Conservation (phyloP, 73 alveolate species). For the Tetrahymena elliotti region DNA sequence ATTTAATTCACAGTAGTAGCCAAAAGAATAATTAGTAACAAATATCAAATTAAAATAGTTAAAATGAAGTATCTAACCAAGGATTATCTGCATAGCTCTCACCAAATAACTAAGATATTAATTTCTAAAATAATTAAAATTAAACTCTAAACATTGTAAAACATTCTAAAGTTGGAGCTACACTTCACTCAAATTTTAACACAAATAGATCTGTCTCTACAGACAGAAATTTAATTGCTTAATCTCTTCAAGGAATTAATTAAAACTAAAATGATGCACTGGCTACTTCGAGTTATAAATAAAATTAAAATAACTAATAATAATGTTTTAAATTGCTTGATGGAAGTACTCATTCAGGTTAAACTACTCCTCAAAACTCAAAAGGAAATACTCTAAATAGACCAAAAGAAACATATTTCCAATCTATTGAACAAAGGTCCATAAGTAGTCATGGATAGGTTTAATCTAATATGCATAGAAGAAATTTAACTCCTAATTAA, state of each 20-base stretch:
- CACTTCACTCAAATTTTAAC: background rate
- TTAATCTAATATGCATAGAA: background rate
- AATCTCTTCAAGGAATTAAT: background rate
- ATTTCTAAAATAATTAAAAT: background rate
- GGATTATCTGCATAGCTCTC: background rate
- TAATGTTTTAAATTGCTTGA: background rate
- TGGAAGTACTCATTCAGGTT: background rate
- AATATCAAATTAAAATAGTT: no score
- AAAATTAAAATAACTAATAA: background rate
- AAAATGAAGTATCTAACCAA: background rate
- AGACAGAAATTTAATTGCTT: background rate
- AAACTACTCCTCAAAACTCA: background rate
- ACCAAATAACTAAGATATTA: background rate
- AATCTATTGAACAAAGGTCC: background rate
- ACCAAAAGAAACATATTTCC: background rate
- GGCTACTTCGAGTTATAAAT: background rate
- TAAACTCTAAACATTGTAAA: background rate
- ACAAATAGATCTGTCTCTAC: background rate
- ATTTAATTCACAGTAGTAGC: background rate
- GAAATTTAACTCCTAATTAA: background rate
- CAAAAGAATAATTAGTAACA: background rate
- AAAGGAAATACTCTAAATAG: background rate
- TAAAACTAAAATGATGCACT: background rate
- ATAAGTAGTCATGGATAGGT: background rate
- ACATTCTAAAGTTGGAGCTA: background rate